These are phyloP conservation scores for Bipolaris gigantea DNA, from an alignment of 2,329 filamentous ascomycete genomes.

Conservation along the genomic window DNA sequence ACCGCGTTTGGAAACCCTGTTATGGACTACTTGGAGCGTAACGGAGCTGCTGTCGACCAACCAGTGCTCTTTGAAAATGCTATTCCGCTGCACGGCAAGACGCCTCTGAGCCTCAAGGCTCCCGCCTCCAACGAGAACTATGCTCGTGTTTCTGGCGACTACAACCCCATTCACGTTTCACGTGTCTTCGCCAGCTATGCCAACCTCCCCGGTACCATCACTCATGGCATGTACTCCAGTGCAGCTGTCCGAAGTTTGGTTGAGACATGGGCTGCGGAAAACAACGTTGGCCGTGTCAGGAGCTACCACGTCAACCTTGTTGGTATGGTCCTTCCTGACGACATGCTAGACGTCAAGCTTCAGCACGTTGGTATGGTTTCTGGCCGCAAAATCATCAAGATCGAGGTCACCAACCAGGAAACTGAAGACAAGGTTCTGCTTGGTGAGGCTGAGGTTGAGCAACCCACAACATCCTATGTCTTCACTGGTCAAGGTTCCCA, in stretches of 20 bases:
- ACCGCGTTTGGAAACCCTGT: constrained; percentile 94
- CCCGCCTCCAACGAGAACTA: constrained; percentile 98
- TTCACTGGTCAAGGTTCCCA: constrained; percentile 98
- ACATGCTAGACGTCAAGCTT: constrained; percentile 90
- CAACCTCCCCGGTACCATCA: constrained; percentile 94
- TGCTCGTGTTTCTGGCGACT: constrained; percentile 94
- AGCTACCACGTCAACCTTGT: constrained; percentile 96
- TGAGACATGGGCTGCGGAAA: constrained; percentile 98
- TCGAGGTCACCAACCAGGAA: constrained; percentile 93
- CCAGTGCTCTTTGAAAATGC: constrained; percentile 96
- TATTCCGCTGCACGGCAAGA: constrained; percentile 92
- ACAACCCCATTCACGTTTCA: constrained; percentile 98
- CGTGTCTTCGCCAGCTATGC: constrained; percentile 95
- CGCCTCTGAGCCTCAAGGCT: constrained; percentile 82
- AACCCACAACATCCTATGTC: constrained; percentile 93
- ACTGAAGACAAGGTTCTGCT: constrained; percentile 95
- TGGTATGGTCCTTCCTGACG: constrained; percentile 98
- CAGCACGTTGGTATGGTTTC: constrained; percentile 97
- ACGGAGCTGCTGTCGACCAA: constrained; percentile 91
- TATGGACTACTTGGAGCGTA: constrained; percentile 89
- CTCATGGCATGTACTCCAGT: constrained; percentile 99
- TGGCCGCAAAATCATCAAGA: constrained; percentile 98
- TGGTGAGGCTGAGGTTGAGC: constrained; percentile 95
- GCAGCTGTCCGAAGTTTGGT: constrained; percentile 93
- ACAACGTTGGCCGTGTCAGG: constrained; percentile 94